phyloP scores from a whole-genome alignment of 2,329 filamentous ascomycete species.

The Akanthomyces muscarius region DNA sequence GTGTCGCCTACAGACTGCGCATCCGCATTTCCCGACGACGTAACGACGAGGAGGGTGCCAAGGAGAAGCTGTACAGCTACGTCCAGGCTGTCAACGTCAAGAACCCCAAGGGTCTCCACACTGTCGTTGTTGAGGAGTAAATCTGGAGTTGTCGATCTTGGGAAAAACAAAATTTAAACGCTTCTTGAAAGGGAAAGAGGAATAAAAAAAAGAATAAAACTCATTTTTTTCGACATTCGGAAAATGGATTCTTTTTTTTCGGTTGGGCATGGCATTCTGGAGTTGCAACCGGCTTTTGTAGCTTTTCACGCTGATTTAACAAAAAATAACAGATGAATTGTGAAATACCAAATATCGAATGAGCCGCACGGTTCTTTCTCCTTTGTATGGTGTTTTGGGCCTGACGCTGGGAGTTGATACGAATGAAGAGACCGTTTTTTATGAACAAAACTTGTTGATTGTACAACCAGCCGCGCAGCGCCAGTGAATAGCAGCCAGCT shows the following conservation, averaged over 20 bases:
- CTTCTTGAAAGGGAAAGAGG: conserved; percentile 10
- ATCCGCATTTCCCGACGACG: conserved; percentile 98
- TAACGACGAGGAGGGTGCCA: conserved; percentile 99
- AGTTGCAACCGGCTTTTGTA: conserved; percentile 45
- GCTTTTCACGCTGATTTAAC: conserved; percentile 37
- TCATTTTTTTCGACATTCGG: conserved; percentile 32
- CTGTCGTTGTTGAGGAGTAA: conserved; percentile 72
- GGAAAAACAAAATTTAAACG: conserved; percentile 25
- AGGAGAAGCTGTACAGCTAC: conserved; percentile 99
- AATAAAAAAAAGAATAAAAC: conserved; percentile 1
- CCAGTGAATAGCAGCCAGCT: background rate
- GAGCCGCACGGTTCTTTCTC: background rate
- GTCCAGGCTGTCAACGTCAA: conserved; percentile 99
- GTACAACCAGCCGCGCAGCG: background rate
- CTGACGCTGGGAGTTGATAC: background rate
- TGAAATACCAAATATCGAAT: background rate
- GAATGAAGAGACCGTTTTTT: conserved; percentile 4
- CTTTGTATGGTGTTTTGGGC: conserved; percentile 6
- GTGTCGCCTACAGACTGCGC: conserved; percentile 93
- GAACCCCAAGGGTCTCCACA: conserved; percentile 96
- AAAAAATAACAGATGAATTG: conserved; percentile 18
- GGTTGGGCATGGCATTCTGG: conserved; percentile 43
- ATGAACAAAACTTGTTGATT: background rate
- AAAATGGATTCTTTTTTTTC: conserved; percentile 33
- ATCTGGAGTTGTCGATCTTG: background rate